phyloP scores from a whole-genome alignment of 331 rosid species.

The Malus hybrid region DNA sequence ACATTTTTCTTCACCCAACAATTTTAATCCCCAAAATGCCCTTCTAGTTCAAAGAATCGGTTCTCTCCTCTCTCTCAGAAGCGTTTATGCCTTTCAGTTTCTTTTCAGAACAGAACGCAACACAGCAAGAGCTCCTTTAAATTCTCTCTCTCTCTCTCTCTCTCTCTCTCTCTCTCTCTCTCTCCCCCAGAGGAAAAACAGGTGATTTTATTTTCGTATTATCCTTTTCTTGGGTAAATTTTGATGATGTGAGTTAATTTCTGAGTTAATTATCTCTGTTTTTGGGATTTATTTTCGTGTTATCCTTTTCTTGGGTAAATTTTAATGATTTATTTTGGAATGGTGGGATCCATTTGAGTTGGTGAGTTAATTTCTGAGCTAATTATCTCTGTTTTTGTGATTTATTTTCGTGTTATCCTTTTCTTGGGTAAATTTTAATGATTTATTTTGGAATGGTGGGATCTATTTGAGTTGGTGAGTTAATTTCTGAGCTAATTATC shows the following conservation, averaged over 20 bases:
- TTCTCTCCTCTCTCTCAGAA: background rate
- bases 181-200: background rate
- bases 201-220: background rate
- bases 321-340: background rate
- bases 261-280: background rate
- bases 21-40: slow-evolving; percentile 22
- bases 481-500: background rate
- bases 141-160: slow-evolving; percentile 1
- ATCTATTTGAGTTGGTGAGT: background rate
- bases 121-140: background rate
- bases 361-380: background rate
- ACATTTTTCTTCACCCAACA: slow-evolving; percentile 14
- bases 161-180: too few relatives aligned
- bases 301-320: background rate
- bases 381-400: background rate
- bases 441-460: background rate
- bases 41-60: background rate
- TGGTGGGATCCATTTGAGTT: background rate
- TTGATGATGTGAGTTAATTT: too few relatives aligned
- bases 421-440: background rate
- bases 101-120: slow-evolving; percentile 18
- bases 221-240: too few relatives aligned
- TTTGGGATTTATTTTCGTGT: background rate
- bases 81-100: slow-evolving; percentile 11
- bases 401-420: background rate